Percentiles rank a stretch among this genome's conserved stretches.
Conservation (phyloP, 441 rosid species). For the Croton setiger region DNA sequence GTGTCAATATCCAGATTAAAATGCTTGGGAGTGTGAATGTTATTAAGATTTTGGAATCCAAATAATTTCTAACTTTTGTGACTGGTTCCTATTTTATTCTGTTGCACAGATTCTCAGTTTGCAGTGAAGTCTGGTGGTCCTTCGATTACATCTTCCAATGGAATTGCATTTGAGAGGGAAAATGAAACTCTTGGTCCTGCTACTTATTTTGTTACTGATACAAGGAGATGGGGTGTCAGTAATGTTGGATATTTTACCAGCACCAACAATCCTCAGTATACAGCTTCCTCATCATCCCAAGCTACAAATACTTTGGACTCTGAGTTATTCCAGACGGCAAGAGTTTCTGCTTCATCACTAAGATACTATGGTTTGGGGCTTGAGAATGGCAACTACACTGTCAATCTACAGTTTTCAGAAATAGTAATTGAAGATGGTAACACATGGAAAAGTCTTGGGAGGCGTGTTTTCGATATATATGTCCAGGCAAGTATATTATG, state of each 20-base stretch:
- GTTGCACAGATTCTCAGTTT: constrained; percentile 31
- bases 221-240: constrained; percentile 39
- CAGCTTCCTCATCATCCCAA: constrained; percentile 25
- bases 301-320: constrained; percentile 32
- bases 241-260: constrained; percentile 43
- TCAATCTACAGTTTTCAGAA: constrained; percentile 38
- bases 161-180: constrained; percentile 30
- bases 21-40: too few relatives aligned
- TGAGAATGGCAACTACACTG: constrained; percentile 59
- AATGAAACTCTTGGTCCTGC: constrained; percentile 38
- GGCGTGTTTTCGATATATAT: constrained; percentile 48
- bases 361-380: constrained; percentile 81
- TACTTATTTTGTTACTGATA: constrained; percentile 25
- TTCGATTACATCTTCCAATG: constrained; percentile 24
- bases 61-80: constrained; percentile 3
- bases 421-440: constrained; percentile 12
- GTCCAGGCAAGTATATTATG: constrained; percentile 48
- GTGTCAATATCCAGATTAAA: too few relatives aligned
- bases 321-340: constrained; percentile 48
- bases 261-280: constrained; percentile 36
- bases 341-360: constrained; percentile 64
- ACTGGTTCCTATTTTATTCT: neutral
- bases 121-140: constrained; percentile 43
- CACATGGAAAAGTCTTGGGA: constrained; percentile 38
- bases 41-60: too few relatives aligned